These are phyloP conservation scores for Letharia columbiana DNA, from an alignment of 495 filamentous ascomycete genomes.

Conservation along the genomic window DNA sequence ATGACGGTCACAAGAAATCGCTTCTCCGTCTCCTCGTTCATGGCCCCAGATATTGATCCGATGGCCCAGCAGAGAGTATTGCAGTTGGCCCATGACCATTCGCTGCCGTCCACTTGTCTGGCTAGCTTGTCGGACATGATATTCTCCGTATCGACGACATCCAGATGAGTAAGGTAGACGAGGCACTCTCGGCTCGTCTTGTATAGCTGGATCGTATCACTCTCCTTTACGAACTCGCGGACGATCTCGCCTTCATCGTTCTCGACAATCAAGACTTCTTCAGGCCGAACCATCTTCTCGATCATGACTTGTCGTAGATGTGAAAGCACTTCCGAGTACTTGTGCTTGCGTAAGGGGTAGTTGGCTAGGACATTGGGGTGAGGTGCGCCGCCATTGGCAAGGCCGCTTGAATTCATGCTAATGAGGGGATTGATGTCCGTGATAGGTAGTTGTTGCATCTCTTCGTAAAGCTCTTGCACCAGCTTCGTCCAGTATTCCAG, in stretches of 20 bases:
- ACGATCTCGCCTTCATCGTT: conserved; percentile 99
- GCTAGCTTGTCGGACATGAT: conserved; percentile 99
- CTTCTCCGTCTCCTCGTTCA: conserved; percentile 99
- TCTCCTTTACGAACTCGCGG: conserved; percentile 97
- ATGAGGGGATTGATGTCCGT: conserved; percentile 84
- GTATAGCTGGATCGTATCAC: conserved; percentile 97
- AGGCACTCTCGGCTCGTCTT: conserved; percentile 97
- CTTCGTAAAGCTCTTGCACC: conserved; percentile 96
- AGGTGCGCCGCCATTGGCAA: conserved; percentile 71
- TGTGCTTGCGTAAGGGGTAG: conserved; percentile 92
- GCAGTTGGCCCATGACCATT: conserved; percentile 99
- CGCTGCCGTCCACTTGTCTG: conserved; percentile 83
- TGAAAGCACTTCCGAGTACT: conserved; percentile 86
- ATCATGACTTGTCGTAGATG: conserved; percentile 98
- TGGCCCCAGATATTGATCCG: conserved; percentile 93
- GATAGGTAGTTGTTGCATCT: conserved; percentile 91
- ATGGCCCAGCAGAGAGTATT: conserved; percentile 99
- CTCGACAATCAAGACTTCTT: conserved; percentile 98
- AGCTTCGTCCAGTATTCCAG: conserved; percentile 98
- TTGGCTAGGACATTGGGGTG: conserved; percentile 73
- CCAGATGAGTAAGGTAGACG: conserved; percentile 94
- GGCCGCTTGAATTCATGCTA: conserved; percentile 60
- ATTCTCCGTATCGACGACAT: conserved; percentile 91
- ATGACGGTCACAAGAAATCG: conserved; percentile 97
- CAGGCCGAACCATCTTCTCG: conserved; percentile 96